Conservation (phyloP, 805 yeast genomes). For the Scheffersomyces amazonensis region DNA sequence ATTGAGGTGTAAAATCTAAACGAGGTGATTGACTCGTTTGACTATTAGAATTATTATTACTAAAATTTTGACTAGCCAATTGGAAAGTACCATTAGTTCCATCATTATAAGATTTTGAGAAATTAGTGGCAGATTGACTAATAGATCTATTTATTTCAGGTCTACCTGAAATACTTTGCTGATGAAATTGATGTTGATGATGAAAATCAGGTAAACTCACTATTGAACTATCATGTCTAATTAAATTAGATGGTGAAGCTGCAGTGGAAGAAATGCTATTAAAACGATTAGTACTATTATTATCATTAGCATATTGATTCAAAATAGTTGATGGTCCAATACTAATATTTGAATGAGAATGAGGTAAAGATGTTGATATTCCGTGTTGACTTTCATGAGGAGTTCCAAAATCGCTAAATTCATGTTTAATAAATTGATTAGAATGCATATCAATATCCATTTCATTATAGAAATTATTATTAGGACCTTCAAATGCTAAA, state of each 20-base stretch:
- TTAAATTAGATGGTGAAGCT: constrained; percentile 17
- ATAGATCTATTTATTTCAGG: constrained; percentile 7
- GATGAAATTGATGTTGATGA: background rate
- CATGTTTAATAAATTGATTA: constrained; percentile 5
- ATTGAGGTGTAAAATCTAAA: background rate
- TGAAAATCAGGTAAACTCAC: constrained; percentile 30
- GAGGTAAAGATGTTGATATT: constrained; percentile 1
- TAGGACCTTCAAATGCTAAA: constrained; percentile 47
- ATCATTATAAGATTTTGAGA: background rate
- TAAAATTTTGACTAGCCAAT: background rate
- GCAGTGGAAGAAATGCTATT: constrained; percentile 5
- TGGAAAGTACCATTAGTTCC: background rate
- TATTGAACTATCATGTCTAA: constrained; percentile 25
- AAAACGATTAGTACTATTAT: background rate
- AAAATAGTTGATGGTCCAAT: constrained; percentile 3
- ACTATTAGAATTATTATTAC: background rate
- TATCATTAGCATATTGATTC: constrained; percentile 3
- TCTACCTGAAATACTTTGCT: background rate
- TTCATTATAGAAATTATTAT: constrained; percentile 11
- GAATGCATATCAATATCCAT: constrained; percentile 4
- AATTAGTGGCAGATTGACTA: constrained; percentile 16
- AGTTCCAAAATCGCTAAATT: constrained; percentile 6
- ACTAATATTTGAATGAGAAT: constrained; percentile 1
- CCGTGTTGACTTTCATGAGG: constrained; percentile 1
- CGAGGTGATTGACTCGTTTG: background rate